Evolutionary conservation across 2,329 filamentous ascomycete genomes (phyloP).

Genomic region (Cytospora mali): DNA sequence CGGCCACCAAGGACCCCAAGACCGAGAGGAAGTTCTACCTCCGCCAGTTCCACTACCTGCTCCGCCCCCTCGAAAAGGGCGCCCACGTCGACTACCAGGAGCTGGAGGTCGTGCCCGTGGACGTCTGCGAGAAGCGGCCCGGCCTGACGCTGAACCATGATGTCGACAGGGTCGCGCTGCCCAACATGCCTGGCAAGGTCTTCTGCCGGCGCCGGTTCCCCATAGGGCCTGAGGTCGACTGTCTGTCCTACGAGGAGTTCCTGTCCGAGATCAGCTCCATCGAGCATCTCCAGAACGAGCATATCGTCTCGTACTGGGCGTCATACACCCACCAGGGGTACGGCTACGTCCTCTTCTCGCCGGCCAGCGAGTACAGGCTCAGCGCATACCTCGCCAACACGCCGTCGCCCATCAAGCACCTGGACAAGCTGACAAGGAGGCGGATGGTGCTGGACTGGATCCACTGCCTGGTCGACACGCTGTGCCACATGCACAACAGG

Average conservation of each 20-base stretch:
- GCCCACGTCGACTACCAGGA: slow-evolving; percentile 66
- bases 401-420: slow-evolving; percentile 62
- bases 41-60: slow-evolving; percentile 71
- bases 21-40: slow-evolving; percentile 71
- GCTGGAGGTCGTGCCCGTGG: slow-evolving; percentile 70
- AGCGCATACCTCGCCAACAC: slow-evolving; percentile 67
- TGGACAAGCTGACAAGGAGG: slow-evolving; percentile 62
- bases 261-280: slow-evolving; percentile 62
- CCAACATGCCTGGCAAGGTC: slow-evolving; percentile 59
- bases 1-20: slow-evolving; percentile 60
- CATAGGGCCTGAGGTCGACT: slow-evolving; percentile 49
- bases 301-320: slow-evolving; percentile 71
- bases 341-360: slow-evolving; percentile 69
- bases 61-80: slow-evolving; percentile 63
- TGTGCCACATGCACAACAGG: slow-evolving; percentile 67
- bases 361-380: slow-evolving; percentile 67
- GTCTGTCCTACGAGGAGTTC: slow-evolving; percentile 57
- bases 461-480: slow-evolving; percentile 69
- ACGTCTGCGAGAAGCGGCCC: slow-evolving; percentile 63
- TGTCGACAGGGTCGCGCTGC: slow-evolving; percentile 64
- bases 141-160: slow-evolving; percentile 41
- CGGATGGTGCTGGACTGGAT: slow-evolving; percentile 72
- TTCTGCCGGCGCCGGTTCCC: slow-evolving; percentile 62
- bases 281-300: slow-evolving; percentile 63
- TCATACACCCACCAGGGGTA: slow-evolving; percentile 67